Conservation (phyloP, 257 asterid species). For the Solanum rostratum region DNA sequence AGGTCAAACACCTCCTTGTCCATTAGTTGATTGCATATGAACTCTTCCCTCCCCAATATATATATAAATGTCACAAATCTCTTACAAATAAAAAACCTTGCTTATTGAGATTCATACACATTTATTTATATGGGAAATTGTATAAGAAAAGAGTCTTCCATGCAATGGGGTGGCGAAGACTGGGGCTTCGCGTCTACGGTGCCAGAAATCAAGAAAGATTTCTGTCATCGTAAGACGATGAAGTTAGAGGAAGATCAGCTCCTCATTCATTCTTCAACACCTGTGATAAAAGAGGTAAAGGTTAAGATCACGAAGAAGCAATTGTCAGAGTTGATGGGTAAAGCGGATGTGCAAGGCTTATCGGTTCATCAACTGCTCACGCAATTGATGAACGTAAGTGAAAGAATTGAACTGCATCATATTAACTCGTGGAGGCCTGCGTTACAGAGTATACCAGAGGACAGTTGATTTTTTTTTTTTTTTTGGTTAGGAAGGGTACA, state of each 20-base stretch:
- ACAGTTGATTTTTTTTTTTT: not conserved
- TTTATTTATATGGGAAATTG: conserved; percentile 48
- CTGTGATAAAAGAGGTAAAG: conserved; percentile 29
- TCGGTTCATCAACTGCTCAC: conserved; percentile 26
- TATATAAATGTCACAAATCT: not conserved
- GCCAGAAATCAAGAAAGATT: not conserved
- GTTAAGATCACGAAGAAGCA: conserved; percentile 49
- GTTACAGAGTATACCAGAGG: conserved; percentile 47
- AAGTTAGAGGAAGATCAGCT: not conserved
- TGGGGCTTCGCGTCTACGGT: conserved; percentile 37
- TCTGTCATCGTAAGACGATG: not conserved
- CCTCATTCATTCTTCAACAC: not conserved
- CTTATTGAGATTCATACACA: not conserved
- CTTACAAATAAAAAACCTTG: not conserved
- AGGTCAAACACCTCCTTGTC: not conserved
- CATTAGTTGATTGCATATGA: not conserved
- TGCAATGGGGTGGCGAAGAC: conserved; percentile 62
- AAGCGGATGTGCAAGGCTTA: conserved; percentile 18
- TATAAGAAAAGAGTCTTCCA: conserved; percentile 30
- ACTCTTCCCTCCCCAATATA: not conserved
- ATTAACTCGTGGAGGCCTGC: conserved; percentile 34
- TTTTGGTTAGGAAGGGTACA: not conserved
- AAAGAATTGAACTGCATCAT: conserved; percentile 2
- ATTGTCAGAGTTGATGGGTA: conserved; percentile 25
- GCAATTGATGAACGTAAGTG: conserved; percentile 14